A percentile compares a stretch with the other conserved stretches of the same genome.
These are phyloP conservation scores for Pseudopithomyces maydicus DNA, from an alignment of 2,329 filamentous ascomycete genomes.

Conservation along the genomic window DNA sequence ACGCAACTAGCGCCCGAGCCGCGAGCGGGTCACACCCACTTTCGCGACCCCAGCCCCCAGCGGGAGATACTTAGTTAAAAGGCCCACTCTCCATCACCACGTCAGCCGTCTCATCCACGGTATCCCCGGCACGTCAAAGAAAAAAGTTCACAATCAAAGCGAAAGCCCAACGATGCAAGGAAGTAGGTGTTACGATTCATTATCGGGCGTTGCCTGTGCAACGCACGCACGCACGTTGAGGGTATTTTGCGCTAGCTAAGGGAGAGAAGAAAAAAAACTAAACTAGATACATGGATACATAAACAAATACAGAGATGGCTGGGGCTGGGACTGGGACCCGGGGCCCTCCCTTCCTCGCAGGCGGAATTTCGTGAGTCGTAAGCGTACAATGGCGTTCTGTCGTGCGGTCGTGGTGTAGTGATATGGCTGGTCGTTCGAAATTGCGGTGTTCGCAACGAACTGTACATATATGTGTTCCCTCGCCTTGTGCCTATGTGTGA, in stretches of 20 bases:
- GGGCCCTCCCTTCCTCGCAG: background rate
- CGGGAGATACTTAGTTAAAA: too few species aligned
- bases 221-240: background rate
- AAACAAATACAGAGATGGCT: background rate
- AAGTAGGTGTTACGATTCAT: too few species aligned
- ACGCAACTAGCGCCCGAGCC: slow-evolving; percentile 11
- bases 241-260: slow-evolving; percentile 6
- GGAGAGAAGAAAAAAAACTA: background rate
- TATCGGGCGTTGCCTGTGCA: background rate
- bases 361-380: slow-evolving; percentile 4
- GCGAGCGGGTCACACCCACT: background rate
- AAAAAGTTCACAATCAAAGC: too few species aligned
- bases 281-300: background rate
- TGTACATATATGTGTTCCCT: too few species aligned
- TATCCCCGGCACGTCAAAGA: background rate
- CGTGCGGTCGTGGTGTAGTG: background rate
- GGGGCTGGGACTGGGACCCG: too few species aligned
- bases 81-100: background rate
- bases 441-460: too few species aligned
- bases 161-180: too few species aligned
- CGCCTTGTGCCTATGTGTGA: too few species aligned
- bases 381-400: background rate
- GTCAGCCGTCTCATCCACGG: background rate
- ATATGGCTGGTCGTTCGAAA: background rate
- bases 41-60: background rate